phyloP scores from a whole-genome alignment of 1,284 basidiomycete species.

The Ceratobasidium sp. region DNA sequence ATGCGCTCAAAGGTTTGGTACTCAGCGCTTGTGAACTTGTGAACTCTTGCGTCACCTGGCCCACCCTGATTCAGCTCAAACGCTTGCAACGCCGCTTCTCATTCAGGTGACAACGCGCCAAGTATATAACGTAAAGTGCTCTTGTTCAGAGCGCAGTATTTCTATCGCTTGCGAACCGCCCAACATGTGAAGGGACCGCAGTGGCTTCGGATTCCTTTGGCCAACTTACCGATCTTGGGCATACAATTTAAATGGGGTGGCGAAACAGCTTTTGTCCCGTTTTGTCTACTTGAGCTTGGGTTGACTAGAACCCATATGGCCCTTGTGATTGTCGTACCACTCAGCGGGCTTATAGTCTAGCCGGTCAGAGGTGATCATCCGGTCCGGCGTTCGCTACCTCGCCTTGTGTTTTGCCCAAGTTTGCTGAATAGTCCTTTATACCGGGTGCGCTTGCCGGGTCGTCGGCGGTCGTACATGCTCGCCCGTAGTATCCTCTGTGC shows the following conservation, averaged over 20 bases:
- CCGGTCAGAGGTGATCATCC: constrained; percentile 90
- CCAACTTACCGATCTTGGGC: constrained; percentile 82
- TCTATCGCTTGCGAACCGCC: no score
- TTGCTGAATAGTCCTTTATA: no score
- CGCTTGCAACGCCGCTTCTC: not conserved
- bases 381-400: no score
- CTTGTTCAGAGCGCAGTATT: no score
- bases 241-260: constrained; percentile 90
- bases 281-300: constrained; percentile 91
- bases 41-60: not conserved
- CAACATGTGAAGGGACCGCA: constrained; percentile 65
- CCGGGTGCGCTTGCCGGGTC: no score
- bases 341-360: constrained; percentile 92
- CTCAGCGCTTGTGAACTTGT: not conserved
- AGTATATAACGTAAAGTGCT: no score
- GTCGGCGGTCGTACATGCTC: constrained; percentile 88
- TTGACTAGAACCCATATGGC: constrained; percentile 90
- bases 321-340: constrained; percentile 93
- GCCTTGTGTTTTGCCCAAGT: no score
- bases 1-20: not conserved
- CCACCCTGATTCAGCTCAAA: not conserved
- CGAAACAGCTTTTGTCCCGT: constrained; percentile 92
- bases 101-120: not conserved
- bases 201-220: constrained; percentile 71
- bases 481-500: constrained; percentile 72